These are phyloP conservation scores for Babjeviella inositovora DNA, from an alignment of 805 yeast species.

Conservation along the genomic window DNA sequence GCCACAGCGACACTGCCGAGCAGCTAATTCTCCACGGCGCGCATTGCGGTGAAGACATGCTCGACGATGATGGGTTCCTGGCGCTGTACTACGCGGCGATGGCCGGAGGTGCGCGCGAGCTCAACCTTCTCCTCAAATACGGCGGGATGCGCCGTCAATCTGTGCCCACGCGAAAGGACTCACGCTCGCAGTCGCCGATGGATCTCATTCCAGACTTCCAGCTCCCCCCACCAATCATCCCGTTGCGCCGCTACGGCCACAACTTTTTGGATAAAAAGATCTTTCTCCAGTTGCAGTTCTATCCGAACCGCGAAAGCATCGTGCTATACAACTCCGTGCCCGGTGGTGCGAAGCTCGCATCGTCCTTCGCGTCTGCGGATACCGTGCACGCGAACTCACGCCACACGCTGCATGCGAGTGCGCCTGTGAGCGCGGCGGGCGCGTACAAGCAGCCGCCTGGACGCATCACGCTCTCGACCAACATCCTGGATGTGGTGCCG, in stretches of 20 bases:
- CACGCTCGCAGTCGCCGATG: no score
- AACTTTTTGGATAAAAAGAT: conserved; percentile 86
- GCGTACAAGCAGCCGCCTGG: conserved; percentile 51
- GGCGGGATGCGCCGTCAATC: no score
- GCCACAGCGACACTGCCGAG: conserved; percentile 54
- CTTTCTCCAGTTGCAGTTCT: conserved; percentile 62
- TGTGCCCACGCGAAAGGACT: no score
- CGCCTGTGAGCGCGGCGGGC: no score
- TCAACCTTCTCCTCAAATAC: no score
- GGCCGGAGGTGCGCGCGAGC: conserved; percentile 87
- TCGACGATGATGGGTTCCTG: conserved; percentile 67
- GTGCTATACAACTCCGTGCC: conserved; percentile 13
- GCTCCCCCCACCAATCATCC: conserved; percentile 92
- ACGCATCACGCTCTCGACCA: conserved; percentile 54
- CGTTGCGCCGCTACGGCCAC: conserved; percentile 88
- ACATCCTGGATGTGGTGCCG: conserved; percentile 57
- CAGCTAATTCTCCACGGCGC: conserved; percentile 67
- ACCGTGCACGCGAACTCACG: conserved; percentile 21
- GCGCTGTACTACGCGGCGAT: conserved; percentile 85
- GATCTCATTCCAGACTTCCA: conserved; percentile 83
- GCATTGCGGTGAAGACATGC: conserved; percentile 31
- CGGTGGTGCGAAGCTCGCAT: conserved; percentile 15
- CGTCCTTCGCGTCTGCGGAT: conserved; percentile 13
- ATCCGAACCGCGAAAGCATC: conserved; percentile 27
- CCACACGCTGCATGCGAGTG: no score